Evolutionary conservation across 805 yeast genomes (phyloP).

Genomic region (Candida lessepsii): DNA sequence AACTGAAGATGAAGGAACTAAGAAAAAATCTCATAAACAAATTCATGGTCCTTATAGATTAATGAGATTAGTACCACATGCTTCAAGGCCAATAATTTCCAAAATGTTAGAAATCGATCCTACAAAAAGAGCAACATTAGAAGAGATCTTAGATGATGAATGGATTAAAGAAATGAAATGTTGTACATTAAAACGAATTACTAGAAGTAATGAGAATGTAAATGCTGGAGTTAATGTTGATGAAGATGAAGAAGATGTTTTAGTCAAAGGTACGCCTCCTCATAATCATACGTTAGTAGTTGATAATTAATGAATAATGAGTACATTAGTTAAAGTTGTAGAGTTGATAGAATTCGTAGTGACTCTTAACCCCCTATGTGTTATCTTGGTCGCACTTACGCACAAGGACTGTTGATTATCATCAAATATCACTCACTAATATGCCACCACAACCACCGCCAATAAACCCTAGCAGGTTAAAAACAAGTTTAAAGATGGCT

Average conservation of each 20-base stretch:
- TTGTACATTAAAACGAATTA: conserved; percentile 49
- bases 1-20: conserved; percentile 16
- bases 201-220: conserved; percentile 19
- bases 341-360: too few relatives aligned
- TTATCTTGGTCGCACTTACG: too few relatives aligned
- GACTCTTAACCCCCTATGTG: too few relatives aligned
- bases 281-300: conserved; percentile 42
- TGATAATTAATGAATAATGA: conserved; percentile 16
- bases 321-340: too few relatives aligned
- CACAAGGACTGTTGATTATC: too few relatives aligned
- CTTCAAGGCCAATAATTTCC: conserved; percentile 72
- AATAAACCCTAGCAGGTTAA: conserved; percentile 34
- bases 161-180: conserved; percentile 65
- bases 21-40: conserved; percentile 48
- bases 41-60: conserved; percentile 82
- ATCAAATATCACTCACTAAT: background rate
- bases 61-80: conserved; percentile 79
- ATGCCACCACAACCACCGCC: conserved; percentile 24
- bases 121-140: conserved; percentile 58
- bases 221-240: conserved; percentile 26
- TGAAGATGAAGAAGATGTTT: conserved; percentile 37
- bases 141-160: conserved; percentile 63
- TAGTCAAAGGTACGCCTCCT: conserved; percentile 35
- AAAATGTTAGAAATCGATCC: conserved; percentile 66
- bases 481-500: conserved; percentile 60